Base-by-base conservation (phyloP, 768 basidiomycete genomes). In the Trametes maxima region DNA sequence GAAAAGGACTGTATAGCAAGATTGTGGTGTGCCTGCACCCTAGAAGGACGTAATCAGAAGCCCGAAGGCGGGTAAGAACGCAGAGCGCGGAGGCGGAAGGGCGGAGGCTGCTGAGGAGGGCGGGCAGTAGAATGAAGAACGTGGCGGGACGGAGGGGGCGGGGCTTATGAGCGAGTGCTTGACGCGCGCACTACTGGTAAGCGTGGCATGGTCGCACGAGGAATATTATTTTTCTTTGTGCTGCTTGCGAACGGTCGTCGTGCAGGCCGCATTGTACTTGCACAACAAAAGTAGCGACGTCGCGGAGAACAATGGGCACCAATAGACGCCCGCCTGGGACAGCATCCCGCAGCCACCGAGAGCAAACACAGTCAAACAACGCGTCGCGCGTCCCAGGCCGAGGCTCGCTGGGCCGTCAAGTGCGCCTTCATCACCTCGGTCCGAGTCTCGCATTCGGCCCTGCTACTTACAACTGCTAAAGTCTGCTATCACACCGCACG, bases 21-120 rank as follows among this genome's bases (percentile, higher is more conserved):
- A 33, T 36, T 56, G 57, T 49, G 62, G 56, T 59, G 57, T 54
- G 51, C 62, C 62, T 64, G 62, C 62, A 64, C 62, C 62, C 54
- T 43, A 54, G 36, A 49, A 59, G 43, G 36, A 54, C 53, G 57
- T 58, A 50, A 58, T n/a, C 48, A 58, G 48, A 58, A 16, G 57
- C 57, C 57, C 57, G 57, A 58, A 50, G 57, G 57, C 57, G 25
- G 35, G 57, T 33, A 21, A 35, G 22, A 46, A 61, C 54, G 54
- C 60, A 28, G 40, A 48, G 46, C 51, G 44, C 47, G 58, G 51
- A 49, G 44, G 54, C 14, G 56, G n/a, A 21, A 49, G 57, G 46
- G 57, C 53, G 40, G 47, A 43, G 50, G 52, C 39, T 33, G 48
- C 57, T 43, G 58, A 35, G 25, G 54, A 47, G 44, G 57, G 56